Conservation (phyloP, 179 eudicot genomes). For the Silene vulgaris region DNA sequence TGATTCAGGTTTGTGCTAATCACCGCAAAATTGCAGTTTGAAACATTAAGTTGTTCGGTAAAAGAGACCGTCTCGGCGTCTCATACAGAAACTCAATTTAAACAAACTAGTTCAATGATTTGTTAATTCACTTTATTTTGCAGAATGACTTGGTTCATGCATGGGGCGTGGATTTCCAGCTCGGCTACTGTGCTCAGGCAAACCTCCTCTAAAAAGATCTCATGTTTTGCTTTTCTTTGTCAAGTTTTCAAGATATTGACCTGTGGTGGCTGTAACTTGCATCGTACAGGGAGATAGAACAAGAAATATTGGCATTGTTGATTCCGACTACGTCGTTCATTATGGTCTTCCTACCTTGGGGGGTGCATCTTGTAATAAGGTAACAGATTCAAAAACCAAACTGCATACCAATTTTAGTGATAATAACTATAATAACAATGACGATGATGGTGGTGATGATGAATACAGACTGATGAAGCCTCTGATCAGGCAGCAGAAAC, state of each 20-base stretch:
- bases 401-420: background rate
- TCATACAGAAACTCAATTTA: background rate
- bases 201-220: conserved; percentile 11
- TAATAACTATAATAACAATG: background rate
- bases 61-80: too few relatives aligned
- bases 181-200: conserved; percentile 72
- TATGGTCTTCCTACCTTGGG: conserved; percentile 59
- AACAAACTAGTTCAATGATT: background rate
- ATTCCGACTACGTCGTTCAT: conserved; percentile 58
- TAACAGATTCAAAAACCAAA: conserved; percentile 8
- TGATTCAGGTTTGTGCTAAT: conserved; percentile 51
- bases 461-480: conserved; percentile 29
- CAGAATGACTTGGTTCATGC: conserved; percentile 70
- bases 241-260: conserved; percentile 11
- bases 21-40: background rate
- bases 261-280: conserved; percentile 9
- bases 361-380: conserved; percentile 37
- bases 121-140: conserved; percentile 10
- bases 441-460: conserved; percentile 6
- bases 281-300: conserved; percentile 49
- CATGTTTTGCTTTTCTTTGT: background rate
- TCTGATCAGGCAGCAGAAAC: conserved; percentile 20
- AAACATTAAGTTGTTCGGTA: background rate
- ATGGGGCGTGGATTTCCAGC: conserved; percentile 67
- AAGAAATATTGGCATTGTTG: conserved; percentile 52